Evolutionary conservation across 768 basidiomycete genomes (phyloP), one percentile per base, ranked within the genome.

Genomic region (Pleurotus salmoneostramineus): DNA sequence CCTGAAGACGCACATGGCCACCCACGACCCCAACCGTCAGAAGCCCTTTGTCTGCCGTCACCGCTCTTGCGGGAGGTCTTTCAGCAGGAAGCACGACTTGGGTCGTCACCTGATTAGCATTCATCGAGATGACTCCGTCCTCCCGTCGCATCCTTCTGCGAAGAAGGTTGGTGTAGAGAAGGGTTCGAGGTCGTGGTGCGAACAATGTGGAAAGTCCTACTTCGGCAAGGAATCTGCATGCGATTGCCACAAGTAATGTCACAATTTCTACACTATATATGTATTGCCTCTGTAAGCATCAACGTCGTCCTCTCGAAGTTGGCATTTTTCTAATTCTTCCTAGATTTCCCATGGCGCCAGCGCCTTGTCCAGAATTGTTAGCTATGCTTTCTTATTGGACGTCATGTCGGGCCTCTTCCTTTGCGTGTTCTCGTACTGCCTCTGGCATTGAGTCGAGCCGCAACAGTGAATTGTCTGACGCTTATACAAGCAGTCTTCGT

Each of bases 81-180:
- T 98, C 73, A 93, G 91, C 62, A 87, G 95, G 63, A 91, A 96
- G 72, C 95, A 98, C 68, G 95, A 98, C 66, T 76, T 98, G 6
- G 92, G 92, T 10, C 88, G 95, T 43, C 95, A 98, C 70, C 79
- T 91, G 56, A 83, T 91, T 49, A 89, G 88, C 60, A 93, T 95
- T 58, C 93, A 95, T 63, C 85, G 87, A 37, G 87, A 87, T 61
- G 88, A 88, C 34, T 73, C 78, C 5, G 67, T 81, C n/a, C 66
- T 73, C 58, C 68, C 74, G 6, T 73, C 78, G 14, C 72, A 77
- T 8, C 70, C 77, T 35, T 73, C 77, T 0, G 61, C 67, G 3
- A 70, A 74, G 4, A 78, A 74, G 65, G 85, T 91, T 42, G 90
- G 89, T 42, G 87, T 89, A 34, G 84, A 83, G 58, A 81, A 79